A percentile compares a stretch with the other conserved stretches of the same genome.
phyloP scores from a whole-genome alignment of 768 basidiomycete genomes.

The Cubamyces lactineus region DNA sequence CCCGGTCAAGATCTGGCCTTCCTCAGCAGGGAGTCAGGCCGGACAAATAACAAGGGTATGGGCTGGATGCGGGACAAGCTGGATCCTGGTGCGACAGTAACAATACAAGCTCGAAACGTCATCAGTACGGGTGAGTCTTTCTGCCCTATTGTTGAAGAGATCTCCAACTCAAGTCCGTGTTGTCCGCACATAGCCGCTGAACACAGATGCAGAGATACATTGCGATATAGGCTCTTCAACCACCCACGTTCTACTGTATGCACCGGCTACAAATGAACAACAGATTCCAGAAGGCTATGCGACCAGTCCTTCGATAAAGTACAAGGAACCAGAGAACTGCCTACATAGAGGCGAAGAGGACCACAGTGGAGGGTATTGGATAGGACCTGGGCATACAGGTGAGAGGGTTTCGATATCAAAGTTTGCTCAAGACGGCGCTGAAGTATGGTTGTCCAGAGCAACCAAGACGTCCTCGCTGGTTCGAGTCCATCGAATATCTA shows the following conservation, averaged over 20 bases:
- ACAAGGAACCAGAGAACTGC: no score
- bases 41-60: constrained; percentile 35
- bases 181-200: no score
- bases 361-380: no score
- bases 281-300: neutral
- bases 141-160: no score
- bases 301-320: no score
- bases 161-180: no score
- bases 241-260: neutral
- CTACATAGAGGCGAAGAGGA: no score
- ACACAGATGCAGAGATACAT: neutral
- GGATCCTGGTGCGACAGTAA: constrained; percentile 38
- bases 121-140: neutral
- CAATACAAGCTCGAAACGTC: neutral
- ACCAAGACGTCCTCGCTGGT: no score
- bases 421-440: no score
- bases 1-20: constrained; percentile 61
- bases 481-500: neutral
- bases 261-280: neutral
- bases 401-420: no score
- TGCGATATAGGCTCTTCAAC: neutral
- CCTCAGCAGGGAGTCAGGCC: constrained; percentile 13
- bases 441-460: no score
- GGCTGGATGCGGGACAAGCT: constrained; percentile 59
- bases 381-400: no score